Conservation (phyloP, 495 filamentous ascomycete species). For the Aspergillus homomorphus region DNA sequence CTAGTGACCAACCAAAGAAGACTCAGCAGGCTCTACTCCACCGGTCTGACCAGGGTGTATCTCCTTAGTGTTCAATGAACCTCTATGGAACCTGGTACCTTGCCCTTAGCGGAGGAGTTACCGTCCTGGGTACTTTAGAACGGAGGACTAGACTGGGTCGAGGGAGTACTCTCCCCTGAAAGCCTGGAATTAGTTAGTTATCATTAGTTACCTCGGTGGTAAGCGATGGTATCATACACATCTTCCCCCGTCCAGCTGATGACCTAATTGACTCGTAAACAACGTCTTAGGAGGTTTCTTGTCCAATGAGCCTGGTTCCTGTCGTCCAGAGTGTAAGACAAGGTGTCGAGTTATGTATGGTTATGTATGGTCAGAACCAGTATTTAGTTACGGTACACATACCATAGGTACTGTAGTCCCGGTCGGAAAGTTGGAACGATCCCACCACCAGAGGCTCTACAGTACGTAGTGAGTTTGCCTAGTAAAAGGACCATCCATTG, state of each 20-base stretch:
- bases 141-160: neutral
- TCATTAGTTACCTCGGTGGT: neutral
- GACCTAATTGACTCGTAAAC: neutral
- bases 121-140: too few relatives aligned
- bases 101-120: neutral
- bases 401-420: neutral
- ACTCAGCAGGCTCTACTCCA: neutral
- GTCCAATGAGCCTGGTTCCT: neutral
- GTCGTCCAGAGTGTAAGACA: neutral
- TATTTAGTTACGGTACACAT: neutral
- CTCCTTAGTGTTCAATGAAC: neutral
- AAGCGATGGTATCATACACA: neutral
- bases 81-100: neutral
- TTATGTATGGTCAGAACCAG: neutral
- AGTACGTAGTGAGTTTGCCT: too few relatives aligned
- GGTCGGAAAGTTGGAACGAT: neutral
- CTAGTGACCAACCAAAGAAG: neutral
- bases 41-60: neutral
- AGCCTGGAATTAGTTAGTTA: neutral
- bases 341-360: neutral
- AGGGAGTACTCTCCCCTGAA: neutral
- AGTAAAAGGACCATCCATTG: neutral
- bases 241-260: neutral
- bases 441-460: neutral
- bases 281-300: neutral